Evolutionary conservation across 495 filamentous ascomycete species (phyloP), one percentile per base, ranked within the genome.

Genomic region (Aspergillus steynii): DNA sequence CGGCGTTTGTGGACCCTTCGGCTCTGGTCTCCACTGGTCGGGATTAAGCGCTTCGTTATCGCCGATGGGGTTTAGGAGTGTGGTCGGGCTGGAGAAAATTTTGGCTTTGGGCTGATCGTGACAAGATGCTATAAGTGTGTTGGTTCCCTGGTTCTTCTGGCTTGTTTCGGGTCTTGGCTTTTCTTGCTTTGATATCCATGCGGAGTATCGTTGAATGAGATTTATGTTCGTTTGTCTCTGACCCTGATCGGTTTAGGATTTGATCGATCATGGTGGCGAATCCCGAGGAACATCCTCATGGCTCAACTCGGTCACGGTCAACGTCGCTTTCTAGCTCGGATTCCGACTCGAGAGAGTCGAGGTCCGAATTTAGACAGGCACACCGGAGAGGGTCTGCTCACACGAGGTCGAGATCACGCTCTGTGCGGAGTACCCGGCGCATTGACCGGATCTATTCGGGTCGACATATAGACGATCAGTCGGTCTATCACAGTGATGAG

Each of bases 261-360:
- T 31, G 14, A 54, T 7, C 29, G 25, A 28, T 14, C 10, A 56
- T 56, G 54, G 32, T 27, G 34, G 28, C 49, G 32, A 28, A 60
- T 60, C 48, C 12, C 28, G 46, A 57, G 50, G 5, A 54, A 50
- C 46, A 26, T 20, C 28, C 32, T 20, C n/a, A 65, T 93, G 91
- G 89, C 73, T 93, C 58, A 89, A 85, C 49, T 46, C 61, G 50
- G 29, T 50, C 63, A 42, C 52, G 56, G 10, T 63, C 66, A 49
- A 50, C 46, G 4, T 66, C 64, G 20, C 28, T 50, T 9, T 66
- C 61, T 26, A 65, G 52, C 53, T 59, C 63, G 8, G 58, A 65
- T 48, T 57, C 65, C 2, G 61, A 58, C 3, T 55, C 57, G 4
- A 26, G 28, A 26, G 50, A 50, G 50, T 62, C 65, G 6, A 53